Evolutionary conservation across 2,329 filamentous ascomycete genomes (phyloP).

Genomic region (Talaromyces islandicus): DNA sequence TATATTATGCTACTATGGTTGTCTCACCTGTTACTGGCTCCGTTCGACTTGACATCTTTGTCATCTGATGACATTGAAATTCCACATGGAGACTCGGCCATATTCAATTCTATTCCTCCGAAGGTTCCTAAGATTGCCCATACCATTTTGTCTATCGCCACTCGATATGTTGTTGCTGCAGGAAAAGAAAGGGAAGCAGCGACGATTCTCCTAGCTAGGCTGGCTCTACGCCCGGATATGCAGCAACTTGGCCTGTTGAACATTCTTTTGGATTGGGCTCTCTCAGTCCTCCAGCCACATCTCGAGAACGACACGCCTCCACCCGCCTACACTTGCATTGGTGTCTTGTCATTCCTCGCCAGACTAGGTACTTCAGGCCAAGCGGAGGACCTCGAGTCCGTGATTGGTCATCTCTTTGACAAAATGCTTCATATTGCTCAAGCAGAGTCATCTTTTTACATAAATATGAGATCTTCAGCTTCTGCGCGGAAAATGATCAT

Average conservation of each 20-base stretch:
- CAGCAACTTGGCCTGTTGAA: constrained; percentile 66
- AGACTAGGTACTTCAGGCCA: constrained; percentile 67
- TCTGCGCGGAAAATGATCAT: constrained; percentile 75
- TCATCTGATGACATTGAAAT: constrained; percentile 47
- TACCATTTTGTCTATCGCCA: constrained; percentile 64
- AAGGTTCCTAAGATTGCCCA: constrained; percentile 64
- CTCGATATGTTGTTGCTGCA: constrained; percentile 65
- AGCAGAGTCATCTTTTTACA: constrained; percentile 44
- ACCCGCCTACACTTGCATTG: constrained; percentile 70
- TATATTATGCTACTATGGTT: constrained; percentile 87
- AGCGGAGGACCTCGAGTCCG: constrained; percentile 65
- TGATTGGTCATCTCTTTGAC: constrained; percentile 61
- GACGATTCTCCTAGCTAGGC: constrained; percentile 71
- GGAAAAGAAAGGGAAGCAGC: constrained; percentile 89
- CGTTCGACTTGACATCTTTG: constrained; percentile 85
- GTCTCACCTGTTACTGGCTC: constrained; percentile 72
- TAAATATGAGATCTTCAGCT: constrained; percentile 62
- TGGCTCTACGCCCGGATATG: constrained; percentile 85
- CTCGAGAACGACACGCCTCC: constrained; percentile 13
- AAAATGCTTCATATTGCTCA: constrained; percentile 56
- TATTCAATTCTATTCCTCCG: constrained; percentile 43
- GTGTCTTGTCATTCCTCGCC: constrained; percentile 71
- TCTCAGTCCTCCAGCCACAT: constrained; percentile 52
- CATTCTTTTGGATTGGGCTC: constrained; percentile 64
- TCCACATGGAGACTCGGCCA: constrained; percentile 26